Evolutionary conservation across 306 rosid genomes (phyloP), one percentile per base, ranked within the genome.

Genomic region (Abrus precatorius): DNA sequence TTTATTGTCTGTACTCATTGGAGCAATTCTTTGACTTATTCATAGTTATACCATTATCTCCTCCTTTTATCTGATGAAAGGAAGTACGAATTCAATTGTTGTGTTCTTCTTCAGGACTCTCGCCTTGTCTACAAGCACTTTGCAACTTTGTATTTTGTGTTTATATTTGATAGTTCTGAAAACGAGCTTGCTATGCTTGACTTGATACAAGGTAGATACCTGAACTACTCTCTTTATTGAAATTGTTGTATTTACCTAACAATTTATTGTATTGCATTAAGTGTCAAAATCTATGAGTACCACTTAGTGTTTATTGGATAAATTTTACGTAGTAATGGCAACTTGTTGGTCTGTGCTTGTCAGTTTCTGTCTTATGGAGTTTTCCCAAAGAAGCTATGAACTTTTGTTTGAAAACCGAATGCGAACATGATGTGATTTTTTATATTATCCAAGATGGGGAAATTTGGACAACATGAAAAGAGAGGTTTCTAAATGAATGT

Each of bases 151-250:
- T 96, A 93, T 85, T 90, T 96, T 3, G 98, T 92, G 76, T 87
- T 96, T 65, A 79, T 96, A 38, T 93, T 96, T 47, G 97, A 96
- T 87, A 84, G 98, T 76, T 89, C 94, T 80, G 99, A 96, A 85
- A 96, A 93, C 36, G 98, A 93, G 90, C 99, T 96, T 56, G 99
- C 98, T 61, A 93, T 96, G 92, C 98, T 93, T 27, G 99, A 96
- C 82, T 78, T 93, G 81, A 96, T 93, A 76, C 98, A 96, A 96
- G 99, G 99, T 96, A 82, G 33, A 30, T 75, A 48, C 78, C 65
- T 45, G 20, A 61, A 33, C 27, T 6, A 36, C 61, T 40, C 30
- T 50, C 67, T 56, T 29, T 13, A 33, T 72, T 75, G 28, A 68
- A 27, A 64, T 43, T 60, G 1, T 48, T 56, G 38, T 3, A 41